phyloP scores from a whole-genome alignment of 2,329 filamentous ascomycete genomes.

The Fusarium scirpi region DNA sequence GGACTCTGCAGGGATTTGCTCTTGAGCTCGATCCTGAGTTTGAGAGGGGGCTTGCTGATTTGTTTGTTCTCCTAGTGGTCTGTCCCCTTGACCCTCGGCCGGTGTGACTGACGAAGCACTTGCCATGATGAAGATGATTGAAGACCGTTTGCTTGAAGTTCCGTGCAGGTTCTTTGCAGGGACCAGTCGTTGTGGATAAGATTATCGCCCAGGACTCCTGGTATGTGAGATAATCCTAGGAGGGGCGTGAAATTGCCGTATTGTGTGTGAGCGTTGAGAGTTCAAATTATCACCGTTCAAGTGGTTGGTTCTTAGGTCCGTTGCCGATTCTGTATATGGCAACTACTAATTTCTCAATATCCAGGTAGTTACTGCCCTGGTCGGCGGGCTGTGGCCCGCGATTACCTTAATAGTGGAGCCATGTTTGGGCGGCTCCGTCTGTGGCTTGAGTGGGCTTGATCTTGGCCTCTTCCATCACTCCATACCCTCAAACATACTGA shows the following conservation, averaged over 20 bases:
- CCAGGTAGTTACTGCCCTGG: constrained; percentile 25
- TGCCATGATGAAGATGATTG: constrained; percentile 34
- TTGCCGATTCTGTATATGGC: constrained; percentile 19
- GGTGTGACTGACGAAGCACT: constrained; percentile 45
- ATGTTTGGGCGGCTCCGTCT: constrained; percentile 22
- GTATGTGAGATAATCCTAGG: neutral
- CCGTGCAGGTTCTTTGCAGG: constrained; percentile 10
- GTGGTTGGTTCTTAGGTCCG: constrained; percentile 12
- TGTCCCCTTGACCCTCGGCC: constrained; percentile 34
- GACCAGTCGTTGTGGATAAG: constrained; percentile 14
- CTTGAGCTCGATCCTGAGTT: constrained; percentile 9
- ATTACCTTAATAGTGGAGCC: constrained; percentile 33
- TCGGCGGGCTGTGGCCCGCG: constrained; percentile 18
- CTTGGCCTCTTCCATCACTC: neutral
- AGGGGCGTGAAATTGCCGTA: constrained; percentile 6
- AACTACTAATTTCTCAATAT: constrained; percentile 40
- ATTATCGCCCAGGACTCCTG: constrained; percentile 2
- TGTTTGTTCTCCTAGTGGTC: constrained; percentile 21
- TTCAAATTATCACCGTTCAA: constrained; percentile 1
- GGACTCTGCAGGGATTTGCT: constrained; percentile 13
- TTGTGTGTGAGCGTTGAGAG: constrained; percentile 7
- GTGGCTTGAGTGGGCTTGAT: constrained; percentile 25
- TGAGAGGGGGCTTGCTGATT: constrained; percentile 1
- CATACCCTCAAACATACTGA: neutral
- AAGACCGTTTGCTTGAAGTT: constrained; percentile 9